Base-by-base conservation (phyloP, 805 yeast genomes). In the Wickerhamomyces alni region DNA sequence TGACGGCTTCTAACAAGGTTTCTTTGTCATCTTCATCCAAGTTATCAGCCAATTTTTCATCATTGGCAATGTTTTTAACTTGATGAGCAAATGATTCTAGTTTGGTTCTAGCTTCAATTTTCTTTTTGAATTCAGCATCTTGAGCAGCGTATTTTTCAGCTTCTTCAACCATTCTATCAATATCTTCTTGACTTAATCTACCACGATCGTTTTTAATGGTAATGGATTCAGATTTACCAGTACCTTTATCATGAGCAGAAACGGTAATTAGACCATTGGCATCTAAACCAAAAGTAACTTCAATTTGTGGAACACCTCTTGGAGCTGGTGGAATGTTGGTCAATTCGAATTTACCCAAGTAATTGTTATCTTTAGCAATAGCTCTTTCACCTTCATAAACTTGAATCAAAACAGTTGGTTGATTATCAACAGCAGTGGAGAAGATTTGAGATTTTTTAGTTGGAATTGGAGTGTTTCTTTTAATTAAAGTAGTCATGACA, bases 341-440 rank as follows among this genome's bases (percentile, higher is more conserved):
- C 59, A 85, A 79, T 65, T 85, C 94, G 51, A 86, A 86, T 66
- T 85, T 84, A 61, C 95, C 95, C 47, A 86, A 75, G 61, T 77
- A 70, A 72, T 88, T 89, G 77, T 88, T 88, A 69, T 88, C 96
- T 74, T 83, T 87, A 38, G 93, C 89, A 73, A 84, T 74, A 12
- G 96, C 85, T 72, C 96, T 85, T 74, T 88, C 97, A 75, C 97
- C 97, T 71, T 88, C 97, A 59, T 68, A 88, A 33, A 88, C 96
- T 72, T 87, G 94, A 62, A 88, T 88, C 69, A 86, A 73, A 21
- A 88, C 97, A 54, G 95, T 88, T 55, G 91, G 94, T 71, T 88
- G 97, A 74, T 89, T 88, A 67, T 89, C 96, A 49, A 87, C 95
- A 45, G 95, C 95, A 38, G 97, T 89, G 5, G 96, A 87, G 74